phyloP scores from a whole-genome alignment of 2,329 filamentous ascomycete genomes.

The Trichoderma hamatum region DNA sequence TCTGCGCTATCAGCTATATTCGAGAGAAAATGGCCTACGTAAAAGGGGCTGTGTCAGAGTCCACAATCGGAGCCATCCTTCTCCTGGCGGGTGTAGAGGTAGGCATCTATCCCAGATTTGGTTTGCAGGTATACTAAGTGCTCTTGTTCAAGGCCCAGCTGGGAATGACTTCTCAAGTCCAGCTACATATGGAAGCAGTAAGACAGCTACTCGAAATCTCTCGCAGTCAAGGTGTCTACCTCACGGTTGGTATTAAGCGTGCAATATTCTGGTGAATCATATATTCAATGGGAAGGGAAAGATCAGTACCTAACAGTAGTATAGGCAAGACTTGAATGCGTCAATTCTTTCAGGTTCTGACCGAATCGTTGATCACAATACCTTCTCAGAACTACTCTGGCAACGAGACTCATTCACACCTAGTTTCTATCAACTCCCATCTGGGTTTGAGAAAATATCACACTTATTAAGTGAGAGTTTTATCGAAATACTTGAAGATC shows the following conservation, averaged over 20 bases:
- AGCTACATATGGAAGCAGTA: neutral
- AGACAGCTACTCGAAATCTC: neutral
- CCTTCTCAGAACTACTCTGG: neutral
- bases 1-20: neutral
- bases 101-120: neutral
- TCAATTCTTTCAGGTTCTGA: slow-evolving; percentile 2
- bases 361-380: slow-evolving; percentile 4
- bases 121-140: neutral
- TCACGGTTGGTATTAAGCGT: slow-evolving; percentile 2
- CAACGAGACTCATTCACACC: slow-evolving; percentile 4
- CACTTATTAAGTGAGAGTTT: neutral
- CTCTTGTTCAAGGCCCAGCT: neutral
- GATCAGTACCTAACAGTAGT: neutral
- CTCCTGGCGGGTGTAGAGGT: slow-evolving; percentile 5
- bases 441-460: neutral
- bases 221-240: neutral
- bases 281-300: neutral
- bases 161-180: neutral
- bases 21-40: neutral
- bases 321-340: slow-evolving; percentile 10
- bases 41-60: neutral
- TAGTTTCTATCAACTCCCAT: neutral
- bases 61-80: slow-evolving; percentile 7
- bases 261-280: slow-evolving; percentile 7
- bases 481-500: neutral